Conservation (phyloP, 148 eudicot species). For the Chenopodium berlandieri region DNA sequence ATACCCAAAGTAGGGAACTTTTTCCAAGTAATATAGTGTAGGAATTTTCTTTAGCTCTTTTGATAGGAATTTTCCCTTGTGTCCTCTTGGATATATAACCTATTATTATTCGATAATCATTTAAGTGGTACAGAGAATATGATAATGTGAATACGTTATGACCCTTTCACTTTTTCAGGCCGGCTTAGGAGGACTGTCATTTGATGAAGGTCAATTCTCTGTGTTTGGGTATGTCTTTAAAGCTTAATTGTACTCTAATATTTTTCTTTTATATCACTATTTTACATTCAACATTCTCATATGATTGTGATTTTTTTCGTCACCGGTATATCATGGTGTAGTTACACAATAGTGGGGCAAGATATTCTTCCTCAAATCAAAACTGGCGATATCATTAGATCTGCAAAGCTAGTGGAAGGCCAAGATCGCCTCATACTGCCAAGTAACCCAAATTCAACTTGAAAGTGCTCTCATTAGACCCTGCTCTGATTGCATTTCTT, state of each 20-base stretch:
- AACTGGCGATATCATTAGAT: slow-evolving; percentile 74
- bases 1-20: neutral
- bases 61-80: neutral
- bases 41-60: neutral
- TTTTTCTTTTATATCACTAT: no score
- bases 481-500: neutral
- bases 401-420: slow-evolving; percentile 85
- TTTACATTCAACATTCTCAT: neutral
- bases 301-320: neutral
- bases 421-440: slow-evolving; percentile 82
- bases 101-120: no score
- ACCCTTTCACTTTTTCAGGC: slow-evolving; percentile 44
- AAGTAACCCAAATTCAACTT: slow-evolving; percentile 28
- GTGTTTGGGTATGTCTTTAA: slow-evolving; percentile 77
- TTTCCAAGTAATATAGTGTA: neutral
- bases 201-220: slow-evolving; percentile 97
- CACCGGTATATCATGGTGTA: slow-evolving; percentile 20
- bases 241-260: neutral
- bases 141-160: neutral
- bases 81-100: neutral
- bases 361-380: slow-evolving; percentile 79
- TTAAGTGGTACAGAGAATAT: no score
- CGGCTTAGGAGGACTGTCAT: slow-evolving; percentile 93
- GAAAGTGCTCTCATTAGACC: slow-evolving; percentile 13
- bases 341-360: slow-evolving; percentile 76